Evolutionary conservation across 2,329 filamentous ascomycete genomes (phyloP).

Genomic region (Metarhizium humberi): DNA sequence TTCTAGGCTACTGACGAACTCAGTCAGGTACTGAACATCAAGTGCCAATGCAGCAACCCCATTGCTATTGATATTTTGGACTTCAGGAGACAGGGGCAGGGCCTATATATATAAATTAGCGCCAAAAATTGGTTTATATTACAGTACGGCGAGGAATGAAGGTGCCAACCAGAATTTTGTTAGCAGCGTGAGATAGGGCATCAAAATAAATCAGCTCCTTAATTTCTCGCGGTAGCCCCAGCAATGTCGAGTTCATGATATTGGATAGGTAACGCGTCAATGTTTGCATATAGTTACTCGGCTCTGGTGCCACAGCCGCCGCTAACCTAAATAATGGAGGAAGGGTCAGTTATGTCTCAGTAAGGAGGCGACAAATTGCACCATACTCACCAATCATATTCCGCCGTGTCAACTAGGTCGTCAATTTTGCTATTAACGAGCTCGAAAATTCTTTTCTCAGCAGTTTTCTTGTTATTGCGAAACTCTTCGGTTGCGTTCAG

Average conservation of each 20-base stretch:
- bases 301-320: conserved; percentile 54
- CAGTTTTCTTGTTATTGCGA: conserved; percentile 82
- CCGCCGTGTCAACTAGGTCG: conserved; percentile 90
- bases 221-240: conserved; percentile 89
- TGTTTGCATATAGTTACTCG: conserved; percentile 92
- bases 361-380: background rate
- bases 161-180: conserved; percentile 60
- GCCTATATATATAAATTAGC: conserved; percentile 35
- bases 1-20: conserved; percentile 80
- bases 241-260: conserved; percentile 90
- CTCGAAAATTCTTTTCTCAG: conserved; percentile 96
- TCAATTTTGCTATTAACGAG: conserved; percentile 98
- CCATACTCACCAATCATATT: conserved; percentile 72
- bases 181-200: conserved; percentile 81
- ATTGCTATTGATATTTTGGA: conserved; percentile 80
- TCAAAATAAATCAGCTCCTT: conserved; percentile 98
- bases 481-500: conserved; percentile 82
- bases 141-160: background rate
- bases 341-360: background rate
- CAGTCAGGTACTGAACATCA: conserved; percentile 74
- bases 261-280: conserved; percentile 87
- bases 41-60: conserved; percentile 72
- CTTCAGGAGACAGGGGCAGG: conserved; percentile 67
- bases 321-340: conserved; percentile 30
- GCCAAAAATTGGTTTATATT: background rate